Conservation (phyloP, 345 rosid genomes). For the Arabidopsis suecica region DNA sequence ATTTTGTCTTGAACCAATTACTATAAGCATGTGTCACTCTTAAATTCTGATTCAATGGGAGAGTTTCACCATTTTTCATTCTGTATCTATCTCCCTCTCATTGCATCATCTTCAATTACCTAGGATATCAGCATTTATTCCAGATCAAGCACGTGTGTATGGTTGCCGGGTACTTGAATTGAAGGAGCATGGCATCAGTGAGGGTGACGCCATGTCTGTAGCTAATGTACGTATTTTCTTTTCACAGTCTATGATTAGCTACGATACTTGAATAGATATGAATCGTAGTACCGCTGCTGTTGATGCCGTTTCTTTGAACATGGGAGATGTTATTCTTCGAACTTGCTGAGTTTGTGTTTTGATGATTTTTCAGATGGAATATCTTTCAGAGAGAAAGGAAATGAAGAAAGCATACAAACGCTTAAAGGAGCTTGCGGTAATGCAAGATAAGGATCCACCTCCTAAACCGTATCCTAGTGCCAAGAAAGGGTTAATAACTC, state of each 20-base stretch:
- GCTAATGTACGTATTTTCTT: slow-evolving; percentile 65
- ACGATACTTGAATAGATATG: background rate
- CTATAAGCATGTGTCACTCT: slow-evolving; percentile 1
- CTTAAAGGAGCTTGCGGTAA: slow-evolving; percentile 63
- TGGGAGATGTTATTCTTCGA: background rate
- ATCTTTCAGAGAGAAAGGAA: slow-evolving; percentile 60
- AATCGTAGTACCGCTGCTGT: background rate
- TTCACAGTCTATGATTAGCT: slow-evolving; percentile 4
- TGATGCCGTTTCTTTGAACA: background rate
- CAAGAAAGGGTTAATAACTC: slow-evolving; percentile 65
- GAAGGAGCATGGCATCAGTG: slow-evolving; percentile 76
- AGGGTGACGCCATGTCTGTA: slow-evolving; percentile 73
- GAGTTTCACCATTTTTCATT: background rate
- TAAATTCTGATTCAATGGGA: background rate
- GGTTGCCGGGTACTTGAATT: slow-evolving; percentile 77
- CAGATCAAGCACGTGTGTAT: slow-evolving; percentile 79
- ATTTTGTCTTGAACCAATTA: slow-evolving; percentile 5
- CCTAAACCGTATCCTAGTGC: slow-evolving; percentile 80
- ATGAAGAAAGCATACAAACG: slow-evolving; percentile 75
- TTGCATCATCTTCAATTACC: slow-evolving; percentile 21
- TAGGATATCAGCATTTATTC: slow-evolving; percentile 67
- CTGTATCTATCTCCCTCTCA: background rate
- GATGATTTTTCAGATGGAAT: slow-evolving; percentile 64
- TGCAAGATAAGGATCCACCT: slow-evolving; percentile 75
- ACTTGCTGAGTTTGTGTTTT: slow-evolving; percentile 18